Conservation (phyloP, 208 protist genomes). For the Wallacemonas sp. region DNA sequence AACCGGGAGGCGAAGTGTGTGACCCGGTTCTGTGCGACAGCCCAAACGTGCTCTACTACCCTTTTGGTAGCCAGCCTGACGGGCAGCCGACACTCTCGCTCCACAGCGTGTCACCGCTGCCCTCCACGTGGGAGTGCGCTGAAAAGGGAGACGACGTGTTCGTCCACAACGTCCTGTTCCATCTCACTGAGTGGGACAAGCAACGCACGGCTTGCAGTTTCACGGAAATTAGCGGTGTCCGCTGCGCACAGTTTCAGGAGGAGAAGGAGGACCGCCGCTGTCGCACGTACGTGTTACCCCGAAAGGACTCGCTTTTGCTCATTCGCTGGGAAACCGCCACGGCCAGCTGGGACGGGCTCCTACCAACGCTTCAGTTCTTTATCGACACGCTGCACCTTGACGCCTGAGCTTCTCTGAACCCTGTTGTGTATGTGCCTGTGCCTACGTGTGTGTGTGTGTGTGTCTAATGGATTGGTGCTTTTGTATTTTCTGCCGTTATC, state of each 20-base stretch:
- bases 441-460: slow-evolving; percentile 9
- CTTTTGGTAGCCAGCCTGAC: slow-evolving; percentile 22
- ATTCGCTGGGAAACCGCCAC: slow-evolving; percentile 53
- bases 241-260: slow-evolving; percentile 52
- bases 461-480: too few species aligned
- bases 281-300: slow-evolving; percentile 54
- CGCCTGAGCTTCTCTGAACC: not conserved
- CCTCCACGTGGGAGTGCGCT: slow-evolving; percentile 39
- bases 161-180: slow-evolving; percentile 55
- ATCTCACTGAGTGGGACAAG: slow-evolving; percentile 52
- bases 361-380: slow-evolving; percentile 46
- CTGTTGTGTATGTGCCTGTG: slow-evolving; percentile 1
- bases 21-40: slow-evolving; percentile 47
- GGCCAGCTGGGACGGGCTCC: slow-evolving; percentile 30
- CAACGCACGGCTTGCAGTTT: slow-evolving; percentile 24
- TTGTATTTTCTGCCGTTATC: slow-evolving; percentile 12
- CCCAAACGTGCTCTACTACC: slow-evolving; percentile 52
- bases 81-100: slow-evolving; percentile 20
- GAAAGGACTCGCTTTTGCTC: slow-evolving; percentile 28
- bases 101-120: slow-evolving; percentile 33
- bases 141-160: slow-evolving; percentile 47
- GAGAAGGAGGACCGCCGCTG: slow-evolving; percentile 37
- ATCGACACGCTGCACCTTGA: slow-evolving; percentile 68
- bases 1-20: slow-evolving; percentile 31
- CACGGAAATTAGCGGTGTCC: slow-evolving; percentile 36